A percentile compares a stretch with the other conserved stretches of the same genome.
phyloP scores from a whole-genome alignment of 73 alveolate genomes.

The Paraurostyla sp. region DNA sequence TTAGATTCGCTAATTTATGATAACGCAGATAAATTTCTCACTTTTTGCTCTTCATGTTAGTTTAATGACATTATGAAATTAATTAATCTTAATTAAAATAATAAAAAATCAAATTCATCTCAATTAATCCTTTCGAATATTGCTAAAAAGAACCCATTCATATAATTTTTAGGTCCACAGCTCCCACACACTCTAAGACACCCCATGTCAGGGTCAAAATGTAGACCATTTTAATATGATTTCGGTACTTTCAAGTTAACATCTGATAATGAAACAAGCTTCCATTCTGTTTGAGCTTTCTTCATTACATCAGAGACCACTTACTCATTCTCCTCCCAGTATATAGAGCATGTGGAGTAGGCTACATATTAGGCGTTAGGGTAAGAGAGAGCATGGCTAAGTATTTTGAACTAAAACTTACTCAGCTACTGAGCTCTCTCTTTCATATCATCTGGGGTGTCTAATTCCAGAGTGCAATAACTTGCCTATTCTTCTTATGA shows the following conservation, averaged over 20 bases:
- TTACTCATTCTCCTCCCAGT: slow-evolving; percentile 60
- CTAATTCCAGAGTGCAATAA: slow-evolving; percentile 37
- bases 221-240: slow-evolving; percentile 32
- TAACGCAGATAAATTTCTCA: too few species aligned
- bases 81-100: not conserved
- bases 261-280: slow-evolving; percentile 6
- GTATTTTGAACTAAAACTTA: slow-evolving; percentile 61
- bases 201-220: not conserved
- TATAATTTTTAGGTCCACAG: slow-evolving; percentile 39
- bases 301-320: slow-evolving; percentile 65
- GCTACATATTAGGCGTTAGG: slow-evolving; percentile 48
- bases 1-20: too few species aligned
- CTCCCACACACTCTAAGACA: slow-evolving; percentile 33
- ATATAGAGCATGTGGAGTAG: slow-evolving; percentile 72
- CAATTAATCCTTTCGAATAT: slow-evolving; percentile 40
- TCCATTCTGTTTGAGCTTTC: not conserved
- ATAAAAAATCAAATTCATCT: too few species aligned
- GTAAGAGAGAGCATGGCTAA: slow-evolving; percentile 42
- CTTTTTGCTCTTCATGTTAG: not conserved
- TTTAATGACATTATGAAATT: not conserved
- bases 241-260: not conserved
- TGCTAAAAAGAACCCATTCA: slow-evolving; percentile 46
- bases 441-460: slow-evolving; percentile 23
- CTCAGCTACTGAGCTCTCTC: slow-evolving; percentile 54
- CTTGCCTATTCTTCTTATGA: too few species aligned